These are phyloP conservation scores for Pythium folliculosum DNA, from an alignment of 352 stramenopile genomes.

Conservation along the genomic window DNA sequence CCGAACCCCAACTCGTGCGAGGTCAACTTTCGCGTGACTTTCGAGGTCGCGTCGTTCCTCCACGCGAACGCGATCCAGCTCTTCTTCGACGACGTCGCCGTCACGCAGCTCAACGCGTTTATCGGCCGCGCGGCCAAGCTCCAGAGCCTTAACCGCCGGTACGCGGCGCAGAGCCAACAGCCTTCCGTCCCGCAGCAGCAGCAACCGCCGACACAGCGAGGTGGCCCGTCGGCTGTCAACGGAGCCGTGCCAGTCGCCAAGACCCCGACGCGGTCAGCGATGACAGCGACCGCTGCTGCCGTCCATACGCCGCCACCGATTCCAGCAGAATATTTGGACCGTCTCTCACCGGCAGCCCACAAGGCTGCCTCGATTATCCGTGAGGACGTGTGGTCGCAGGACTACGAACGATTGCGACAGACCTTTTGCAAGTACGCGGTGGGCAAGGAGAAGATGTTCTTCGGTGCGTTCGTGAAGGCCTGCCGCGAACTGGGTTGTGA, in stretches of 20 bases:
- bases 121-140: constrained; percentile 65
- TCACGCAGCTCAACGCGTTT: constrained; percentile 82
- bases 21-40: constrained; percentile 80
- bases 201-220: not conserved
- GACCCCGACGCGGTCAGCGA: not conserved
- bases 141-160: constrained; percentile 35
- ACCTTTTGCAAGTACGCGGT: constrained; percentile 58
- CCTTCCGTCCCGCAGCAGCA: not conserved
- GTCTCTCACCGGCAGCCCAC: constrained; percentile 19
- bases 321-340: not conserved
- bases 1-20: constrained; percentile 57
- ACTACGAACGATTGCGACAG: constrained; percentile 49
- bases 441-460: constrained; percentile 57
- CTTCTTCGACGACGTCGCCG: constrained; percentile 85
- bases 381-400: constrained; percentile 52
- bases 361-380: constrained; percentile 38
- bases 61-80: constrained; percentile 81
- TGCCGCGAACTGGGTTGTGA: constrained; percentile 57
- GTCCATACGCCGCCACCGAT: constrained; percentile 16
- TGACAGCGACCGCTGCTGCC: not conserved
- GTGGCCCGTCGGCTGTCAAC: not conserved
- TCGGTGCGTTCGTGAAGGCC: constrained; percentile 61
- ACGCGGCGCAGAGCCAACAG: constrained; percentile 9
- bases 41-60: constrained; percentile 79
- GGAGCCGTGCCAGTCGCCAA: not conserved